These are phyloP conservation scores for Papilionanthe hybrid DNA, from an alignment of 116 monocot species.

Conservation along the genomic window DNA sequence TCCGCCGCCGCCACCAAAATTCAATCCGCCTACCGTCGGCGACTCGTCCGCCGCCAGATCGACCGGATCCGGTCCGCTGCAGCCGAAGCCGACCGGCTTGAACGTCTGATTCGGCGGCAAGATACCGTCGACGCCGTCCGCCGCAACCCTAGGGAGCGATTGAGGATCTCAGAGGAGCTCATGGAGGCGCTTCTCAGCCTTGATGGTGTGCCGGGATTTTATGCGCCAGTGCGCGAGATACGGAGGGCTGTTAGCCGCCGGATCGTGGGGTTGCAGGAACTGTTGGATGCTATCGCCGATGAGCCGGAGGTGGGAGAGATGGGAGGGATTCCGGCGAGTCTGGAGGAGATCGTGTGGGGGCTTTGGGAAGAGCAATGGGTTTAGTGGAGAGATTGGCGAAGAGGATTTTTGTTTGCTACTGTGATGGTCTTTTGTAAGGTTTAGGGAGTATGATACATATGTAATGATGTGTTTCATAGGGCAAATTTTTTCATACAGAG, in stretches of 20 bases:
- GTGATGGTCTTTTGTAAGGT: not conserved
- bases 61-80: conserved; percentile 28
- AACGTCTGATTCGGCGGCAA: conserved; percentile 51
- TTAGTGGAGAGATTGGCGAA: not conserved
- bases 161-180: conserved; percentile 48
- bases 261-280: conserved; percentile 63
- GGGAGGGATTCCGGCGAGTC: conserved; percentile 35
- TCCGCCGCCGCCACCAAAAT: conserved; percentile 42
- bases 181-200: conserved; percentile 61
- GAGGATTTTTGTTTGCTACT: conserved; percentile 12
- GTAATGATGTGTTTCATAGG: too few relatives aligned
- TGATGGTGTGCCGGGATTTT: conserved; percentile 57
- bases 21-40: conserved; percentile 55
- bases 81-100: conserved; percentile 26
- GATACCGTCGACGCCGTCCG: conserved; percentile 71
- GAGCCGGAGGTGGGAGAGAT: conserved; percentile 14
- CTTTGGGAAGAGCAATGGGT: not conserved
- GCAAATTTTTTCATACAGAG: too few relatives aligned
- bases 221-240: conserved; percentile 52
- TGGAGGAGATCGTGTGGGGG: conserved; percentile 43
- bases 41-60: conserved; percentile 38
- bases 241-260: conserved; percentile 46
- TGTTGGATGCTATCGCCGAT: conserved; percentile 46
- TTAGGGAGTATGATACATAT: too few relatives aligned
- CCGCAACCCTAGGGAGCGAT: conserved; percentile 31